Conservation (phyloP, 108 stramenopile species). For the Phaeodactylum tricornutum region DNA sequence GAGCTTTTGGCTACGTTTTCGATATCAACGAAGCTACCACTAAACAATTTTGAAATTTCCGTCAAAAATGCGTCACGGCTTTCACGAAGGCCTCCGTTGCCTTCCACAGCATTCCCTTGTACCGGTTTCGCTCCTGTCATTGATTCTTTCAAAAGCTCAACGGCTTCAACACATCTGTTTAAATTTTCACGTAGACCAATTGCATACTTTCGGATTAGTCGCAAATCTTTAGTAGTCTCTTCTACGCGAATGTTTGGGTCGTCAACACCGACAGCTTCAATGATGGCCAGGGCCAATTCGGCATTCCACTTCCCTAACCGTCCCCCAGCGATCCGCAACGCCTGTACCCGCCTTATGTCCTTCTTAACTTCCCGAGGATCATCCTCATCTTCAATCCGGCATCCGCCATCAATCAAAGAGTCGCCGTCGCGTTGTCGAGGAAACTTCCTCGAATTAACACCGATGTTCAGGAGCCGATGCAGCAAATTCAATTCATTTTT, state of each 20-base stretch:
- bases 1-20: conserved; percentile 3
- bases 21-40: conserved; percentile 9
- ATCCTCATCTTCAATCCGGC: no score
- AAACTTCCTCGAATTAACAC: conserved; percentile 22
- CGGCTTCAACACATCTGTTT: conserved; percentile 46
- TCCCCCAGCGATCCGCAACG: conserved; percentile 30
- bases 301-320: conserved; percentile 70
- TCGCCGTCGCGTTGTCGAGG: background rate
- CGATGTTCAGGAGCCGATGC: conserved; percentile 54
- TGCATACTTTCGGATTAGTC: conserved; percentile 62
- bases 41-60: conserved; percentile 36
- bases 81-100: background rate
- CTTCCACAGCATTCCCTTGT: conserved; percentile 1
- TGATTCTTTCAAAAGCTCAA: conserved; percentile 30
- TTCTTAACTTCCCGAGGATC: no score
- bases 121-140: conserved; percentile 5
- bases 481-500: conserved; percentile 45
- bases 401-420: conserved; percentile 1
- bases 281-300: conserved; percentile 45
- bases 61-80: conserved; percentile 30
- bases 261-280: conserved; percentile 63
- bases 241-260: conserved; percentile 71
- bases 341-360: background rate
- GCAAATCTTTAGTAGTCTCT: conserved; percentile 68
- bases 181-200: conserved; percentile 60